phyloP scores from a whole-genome alignment of 2,329 filamentous ascomycete genomes.

The Nigrospora osmanthi region DNA sequence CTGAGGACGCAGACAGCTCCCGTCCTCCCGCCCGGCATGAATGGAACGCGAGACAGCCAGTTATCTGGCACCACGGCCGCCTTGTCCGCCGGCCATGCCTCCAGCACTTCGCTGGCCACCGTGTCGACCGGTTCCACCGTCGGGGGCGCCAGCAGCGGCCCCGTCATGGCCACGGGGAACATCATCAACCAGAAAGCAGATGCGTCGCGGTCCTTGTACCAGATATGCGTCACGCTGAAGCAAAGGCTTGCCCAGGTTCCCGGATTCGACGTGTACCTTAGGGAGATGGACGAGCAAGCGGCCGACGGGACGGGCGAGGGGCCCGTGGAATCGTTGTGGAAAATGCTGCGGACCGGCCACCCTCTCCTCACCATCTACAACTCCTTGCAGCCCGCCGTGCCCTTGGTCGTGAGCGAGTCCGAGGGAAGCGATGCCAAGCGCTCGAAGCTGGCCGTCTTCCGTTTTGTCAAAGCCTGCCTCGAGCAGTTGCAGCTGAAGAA shows the following conservation, averaged over 20 bases:
- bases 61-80: constrained; percentile 53
- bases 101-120: constrained; percentile 43
- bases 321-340: constrained; percentile 88
- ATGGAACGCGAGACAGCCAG: constrained; percentile 50
- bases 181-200: constrained; percentile 97
- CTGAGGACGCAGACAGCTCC: constrained; percentile 52
- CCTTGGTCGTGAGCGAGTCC: constrained; percentile 58
- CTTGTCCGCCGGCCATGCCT: constrained; percentile 25
- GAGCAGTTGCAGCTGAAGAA: constrained; percentile 72
- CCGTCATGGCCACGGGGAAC: constrained; percentile 73
- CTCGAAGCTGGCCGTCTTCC: constrained; percentile 82
- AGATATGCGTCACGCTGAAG: constrained; percentile 84
- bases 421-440: constrained; percentile 60
- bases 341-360: constrained; percentile 72
- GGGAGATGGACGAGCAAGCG: constrained; percentile 62
- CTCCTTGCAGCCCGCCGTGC: constrained; percentile 62
- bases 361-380: constrained; percentile 89
- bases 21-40: constrained; percentile 45
- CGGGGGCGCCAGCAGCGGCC: constrained; percentile 30
- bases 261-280: constrained; percentile 68
- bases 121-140: constrained; percentile 36
- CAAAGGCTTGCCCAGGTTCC: constrained; percentile 77
- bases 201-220: constrained; percentile 84
- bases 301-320: constrained; percentile 55
- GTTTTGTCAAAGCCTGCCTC: constrained; percentile 85